phyloP scores from a whole-genome alignment of 495 filamentous ascomycete genomes.

The Talaromyces ruber region DNA sequence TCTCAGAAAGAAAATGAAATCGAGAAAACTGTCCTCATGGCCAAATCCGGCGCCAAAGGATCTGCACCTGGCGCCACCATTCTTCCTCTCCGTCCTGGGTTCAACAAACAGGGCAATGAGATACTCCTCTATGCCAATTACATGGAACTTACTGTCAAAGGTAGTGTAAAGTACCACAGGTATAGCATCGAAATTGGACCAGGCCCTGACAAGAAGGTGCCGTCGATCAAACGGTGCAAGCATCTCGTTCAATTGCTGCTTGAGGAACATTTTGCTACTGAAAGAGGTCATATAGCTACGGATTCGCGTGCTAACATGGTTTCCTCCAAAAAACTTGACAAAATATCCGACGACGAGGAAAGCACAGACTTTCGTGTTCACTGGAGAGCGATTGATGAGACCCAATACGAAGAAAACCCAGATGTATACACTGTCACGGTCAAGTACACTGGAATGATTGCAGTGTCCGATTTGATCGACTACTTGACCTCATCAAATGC shows the following conservation, averaged over 20 bases:
- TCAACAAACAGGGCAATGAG: conserved; percentile 41
- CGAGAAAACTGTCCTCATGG: conserved; percentile 5
- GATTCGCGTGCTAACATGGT: conserved; percentile 51
- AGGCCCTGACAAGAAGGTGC: conserved; percentile 17
- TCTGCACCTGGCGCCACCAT: background rate
- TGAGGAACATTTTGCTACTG: conserved; percentile 22
- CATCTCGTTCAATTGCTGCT: conserved; percentile 46
- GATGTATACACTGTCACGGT: conserved; percentile 38
- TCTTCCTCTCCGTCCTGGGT: conserved; percentile 41
- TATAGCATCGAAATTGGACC: conserved; percentile 22
- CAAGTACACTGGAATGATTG: conserved; percentile 31
- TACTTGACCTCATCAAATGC: conserved; percentile 45
- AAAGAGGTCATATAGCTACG: conserved; percentile 35
- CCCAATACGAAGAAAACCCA: conserved; percentile 27
- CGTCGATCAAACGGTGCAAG: conserved; percentile 43
- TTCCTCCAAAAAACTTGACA: conserved; percentile 23
- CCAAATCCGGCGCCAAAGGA: background rate
- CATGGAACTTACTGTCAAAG: conserved; percentile 39
- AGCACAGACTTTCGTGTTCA: conserved; percentile 23
- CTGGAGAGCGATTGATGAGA: conserved; percentile 29
- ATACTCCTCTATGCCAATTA: conserved; percentile 58
- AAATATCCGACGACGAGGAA: conserved; percentile 8
- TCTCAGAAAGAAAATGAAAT: conserved; percentile 26
- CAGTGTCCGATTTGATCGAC: conserved; percentile 38
- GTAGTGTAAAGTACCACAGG: conserved; percentile 24